Evolutionary conservation across 148 eudicot genomes (phyloP), one percentile per base, ranked within the genome.

Genomic region (Simmondsia chinensis): DNA sequence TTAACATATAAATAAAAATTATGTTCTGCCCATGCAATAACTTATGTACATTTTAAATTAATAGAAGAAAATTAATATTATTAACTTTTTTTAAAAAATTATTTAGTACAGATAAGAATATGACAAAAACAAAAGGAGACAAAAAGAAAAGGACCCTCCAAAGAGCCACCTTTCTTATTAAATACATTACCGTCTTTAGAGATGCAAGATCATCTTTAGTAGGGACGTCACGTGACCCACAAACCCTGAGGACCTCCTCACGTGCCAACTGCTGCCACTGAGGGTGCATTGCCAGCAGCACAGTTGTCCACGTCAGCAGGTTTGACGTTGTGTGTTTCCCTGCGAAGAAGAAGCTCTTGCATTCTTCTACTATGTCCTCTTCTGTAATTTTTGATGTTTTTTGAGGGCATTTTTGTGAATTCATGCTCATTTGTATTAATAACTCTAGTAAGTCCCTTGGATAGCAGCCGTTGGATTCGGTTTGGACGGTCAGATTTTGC

Each of bases 181-280:
- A 5, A 2, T 1, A 29, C 68, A n/a, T 15, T 59, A 79, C 86
- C 56, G 72, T 75, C 49, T 79, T 79, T 20, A 79, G 75, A 51
- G 59, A 59, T 3, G 82, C 57, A 32, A 79, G 52, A 34, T 79
- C 73, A 26, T 68, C 76, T 29, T 72, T 75, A 1, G 75, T 61
- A 7, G 82, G 86, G 2, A 59, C 20, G n/a, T 79, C 81, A 62
- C 68, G 75, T 57, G 73, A 52, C 36, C 82, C 82, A 50, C 78
- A 79, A 20, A 51, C 71, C 12, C 44, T 46, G 37, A 79, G 18
- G 28, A 79, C 82, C 65, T 79, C 86, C 48, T 79, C 82, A 52
- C 82, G 86, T 58, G 86, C 86, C 47, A 71, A 36, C 28, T 69
- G 66, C 50, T 79, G 86, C 86, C 86, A 79, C 34, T 75, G 77